A percentile compares a stretch with the other conserved stretches of the same genome.
Evolutionary conservation across 768 basidiomycete genomes (phyloP).

Genomic region (Collybiopsis luxurians): DNA sequence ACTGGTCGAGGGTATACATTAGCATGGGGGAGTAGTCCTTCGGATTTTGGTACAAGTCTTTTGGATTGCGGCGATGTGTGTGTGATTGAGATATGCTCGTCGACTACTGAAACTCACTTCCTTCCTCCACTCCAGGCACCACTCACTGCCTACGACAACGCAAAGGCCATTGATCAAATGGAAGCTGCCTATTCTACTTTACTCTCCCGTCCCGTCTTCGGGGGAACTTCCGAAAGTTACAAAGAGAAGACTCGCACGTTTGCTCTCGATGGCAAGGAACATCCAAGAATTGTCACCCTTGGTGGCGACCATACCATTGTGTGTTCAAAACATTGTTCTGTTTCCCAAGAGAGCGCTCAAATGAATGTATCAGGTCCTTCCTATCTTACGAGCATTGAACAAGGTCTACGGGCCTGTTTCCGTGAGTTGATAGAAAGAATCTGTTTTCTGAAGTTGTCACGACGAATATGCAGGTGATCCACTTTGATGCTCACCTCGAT

Average conservation of each 20-base stretch:
- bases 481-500: slow-evolving; percentile 66
- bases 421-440: slow-evolving; percentile 47
- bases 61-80: slow-evolving; percentile 69
- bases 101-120: too few relatives aligned
- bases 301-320: slow-evolving; percentile 78
- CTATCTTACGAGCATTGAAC: slow-evolving; percentile 64
- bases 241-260: slow-evolving; percentile 27
- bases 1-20: slow-evolving; percentile 44
- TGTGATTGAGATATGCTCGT: too few relatives aligned
- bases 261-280: slow-evolving; percentile 52
- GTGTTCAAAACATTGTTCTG: slow-evolving; percentile 8
- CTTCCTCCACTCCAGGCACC: slow-evolving; percentile 16
- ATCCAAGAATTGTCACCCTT: slow-evolving; percentile 61
- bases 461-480: slow-evolving; percentile 56
- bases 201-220: slow-evolving; percentile 43
- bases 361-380: slow-evolving; percentile 40
- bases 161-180: slow-evolving; percentile 64
- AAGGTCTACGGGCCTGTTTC: slow-evolving; percentile 66
- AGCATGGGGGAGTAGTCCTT: slow-evolving; percentile 53
- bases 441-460: slow-evolving; percentile 52
- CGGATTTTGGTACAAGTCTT: slow-evolving; percentile 39
- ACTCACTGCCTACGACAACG: slow-evolving; percentile 55
- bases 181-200: slow-evolving; percentile 62
- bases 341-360: too few relatives aligned
- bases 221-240: slow-evolving; percentile 17